Conservation (phyloP, 305 asterid species). For the Fraxinus paxiana region DNA sequence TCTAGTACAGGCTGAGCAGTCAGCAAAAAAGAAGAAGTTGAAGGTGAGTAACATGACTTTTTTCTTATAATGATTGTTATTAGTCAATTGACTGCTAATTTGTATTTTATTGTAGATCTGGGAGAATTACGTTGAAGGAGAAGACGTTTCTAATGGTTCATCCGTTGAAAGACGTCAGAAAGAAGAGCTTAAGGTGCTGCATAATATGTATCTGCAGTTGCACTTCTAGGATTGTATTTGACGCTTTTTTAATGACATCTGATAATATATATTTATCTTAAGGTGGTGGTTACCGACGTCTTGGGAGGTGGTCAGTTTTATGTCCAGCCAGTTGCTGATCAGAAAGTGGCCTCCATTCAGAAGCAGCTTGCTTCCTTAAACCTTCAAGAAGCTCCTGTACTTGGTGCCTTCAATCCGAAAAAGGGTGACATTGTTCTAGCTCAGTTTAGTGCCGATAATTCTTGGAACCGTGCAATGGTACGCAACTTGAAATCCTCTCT, state of each 20-base stretch:
- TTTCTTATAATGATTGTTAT: neutral
- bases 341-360: constrained; percentile 75
- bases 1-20: constrained; percentile 81
- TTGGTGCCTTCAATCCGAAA: constrained; percentile 84
- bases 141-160: constrained; percentile 62
- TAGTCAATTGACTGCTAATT: neutral
- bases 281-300: constrained; percentile 87
- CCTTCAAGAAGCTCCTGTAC: constrained; percentile 78
- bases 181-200: constrained; percentile 78
- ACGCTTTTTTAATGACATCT: neutral
- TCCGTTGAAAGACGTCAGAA: constrained; percentile 70
- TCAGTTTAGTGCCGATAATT: constrained; percentile 80
- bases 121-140: constrained; percentile 88
- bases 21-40: constrained; percentile 82
- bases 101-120: constrained; percentile 55
- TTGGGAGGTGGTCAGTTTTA: constrained; percentile 91
- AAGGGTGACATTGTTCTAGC: constrained; percentile 88
- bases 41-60: constrained; percentile 60
- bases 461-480: constrained; percentile 99
- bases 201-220: neutral
- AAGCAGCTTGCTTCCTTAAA: constrained; percentile 74
- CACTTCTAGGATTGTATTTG: neutral
- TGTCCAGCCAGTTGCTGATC: constrained; percentile 74
- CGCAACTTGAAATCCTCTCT: neutral
- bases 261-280: constrained; percentile 19